Evolutionary conservation across 768 basidiomycete genomes (phyloP), one percentile per base, ranked within the genome.

Genomic region (Chalciporus piperatus): DNA sequence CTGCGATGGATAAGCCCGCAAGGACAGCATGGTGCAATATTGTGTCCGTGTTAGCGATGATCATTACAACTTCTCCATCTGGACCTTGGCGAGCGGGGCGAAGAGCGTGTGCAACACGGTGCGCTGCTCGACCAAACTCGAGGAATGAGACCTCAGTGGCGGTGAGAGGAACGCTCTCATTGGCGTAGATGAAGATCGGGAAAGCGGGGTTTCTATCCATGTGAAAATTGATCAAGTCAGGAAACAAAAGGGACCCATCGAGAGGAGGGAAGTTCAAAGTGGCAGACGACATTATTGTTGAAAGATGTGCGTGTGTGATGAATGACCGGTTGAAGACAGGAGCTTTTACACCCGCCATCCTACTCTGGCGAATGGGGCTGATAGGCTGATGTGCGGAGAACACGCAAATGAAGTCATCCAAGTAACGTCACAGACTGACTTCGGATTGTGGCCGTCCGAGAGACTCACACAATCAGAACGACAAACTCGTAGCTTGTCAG

Each of bases 81-180:
- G 35, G 14, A 25, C 58, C 62, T 42, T 45, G 25, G 7, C 71
- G 68, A 6, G 54, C 59, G 13, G 75, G 75, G 6, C 72, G 67
- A 37, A 79, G 52, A 19, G 54, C 51, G 52, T 77, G 75, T 0
- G 78, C 77, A 7, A 72, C 66, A 23, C 69, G 59, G 39, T 69
- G 69, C 46, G 58, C 44, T 5, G 68, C 66, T 19, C 59, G 57
- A 42, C 60, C 59, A 39, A 69, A 69, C 45, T 69, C 69, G 33
- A 59, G 54, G 25, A 59, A 54, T 5, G 60, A 57, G n/a, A 70
- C 57, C 33, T 62, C 58, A 14, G 52, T 66, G 43, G 47, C 33
- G 2, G 44, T 40, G 17, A 48, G 40, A 0, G 57, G 37, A 55
- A 8, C 13, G n/a, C 33, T 22, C 42, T 64, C 50, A 44, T 61